Evolutionary conservation across 352 stramenopile genomes (phyloP).

Genomic region (Phytophthora hybrid): DNA sequence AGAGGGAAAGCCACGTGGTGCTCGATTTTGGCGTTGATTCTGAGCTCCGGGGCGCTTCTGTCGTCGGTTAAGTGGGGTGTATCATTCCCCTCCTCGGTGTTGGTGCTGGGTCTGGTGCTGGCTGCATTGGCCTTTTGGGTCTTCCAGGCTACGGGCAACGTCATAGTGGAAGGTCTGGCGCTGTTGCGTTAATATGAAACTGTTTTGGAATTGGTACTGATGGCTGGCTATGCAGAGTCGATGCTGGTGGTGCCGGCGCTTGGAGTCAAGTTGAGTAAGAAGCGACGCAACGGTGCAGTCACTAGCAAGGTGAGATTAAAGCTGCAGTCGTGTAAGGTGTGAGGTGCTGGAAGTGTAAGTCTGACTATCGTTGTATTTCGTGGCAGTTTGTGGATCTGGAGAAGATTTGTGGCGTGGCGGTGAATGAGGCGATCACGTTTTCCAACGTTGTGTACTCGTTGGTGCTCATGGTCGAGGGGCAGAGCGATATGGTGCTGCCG

Average conservation of each 20-base stretch:
- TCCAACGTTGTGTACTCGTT: conserved; percentile 84
- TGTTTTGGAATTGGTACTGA: background rate
- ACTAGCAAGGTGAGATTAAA: conserved; percentile 27
- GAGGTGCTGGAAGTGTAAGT: no score
- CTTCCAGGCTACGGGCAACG: conserved; percentile 25
- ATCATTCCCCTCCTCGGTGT: conserved; percentile 21
- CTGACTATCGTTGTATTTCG: background rate
- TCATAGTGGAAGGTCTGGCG: conserved; percentile 42
- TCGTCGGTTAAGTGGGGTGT: conserved; percentile 30
- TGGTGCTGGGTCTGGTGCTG: conserved; percentile 24
- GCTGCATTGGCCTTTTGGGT: conserved; percentile 24
- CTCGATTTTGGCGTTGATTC: conserved; percentile 18
- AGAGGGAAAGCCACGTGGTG: conserved; percentile 25
- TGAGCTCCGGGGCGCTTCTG: conserved; percentile 30
- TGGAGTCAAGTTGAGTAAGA: conserved; percentile 78
- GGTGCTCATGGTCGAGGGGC: conserved; percentile 76
- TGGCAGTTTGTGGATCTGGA: conserved; percentile 44
- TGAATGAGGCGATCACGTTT: conserved; percentile 88
- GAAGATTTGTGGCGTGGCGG: conserved; percentile 68
- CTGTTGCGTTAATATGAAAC: background rate
- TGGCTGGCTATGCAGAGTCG: conserved; percentile 54
- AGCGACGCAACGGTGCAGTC: conserved; percentile 51
- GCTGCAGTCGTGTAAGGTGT: no score
- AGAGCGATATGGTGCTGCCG: conserved; percentile 73
- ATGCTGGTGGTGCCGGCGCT: conserved; percentile 78